Percentiles rank a stretch among this genome's conserved stretches.
Evolutionary conservation across 805 yeast species (phyloP).

Genomic region (Diddensiella caesifluorescens): DNA sequence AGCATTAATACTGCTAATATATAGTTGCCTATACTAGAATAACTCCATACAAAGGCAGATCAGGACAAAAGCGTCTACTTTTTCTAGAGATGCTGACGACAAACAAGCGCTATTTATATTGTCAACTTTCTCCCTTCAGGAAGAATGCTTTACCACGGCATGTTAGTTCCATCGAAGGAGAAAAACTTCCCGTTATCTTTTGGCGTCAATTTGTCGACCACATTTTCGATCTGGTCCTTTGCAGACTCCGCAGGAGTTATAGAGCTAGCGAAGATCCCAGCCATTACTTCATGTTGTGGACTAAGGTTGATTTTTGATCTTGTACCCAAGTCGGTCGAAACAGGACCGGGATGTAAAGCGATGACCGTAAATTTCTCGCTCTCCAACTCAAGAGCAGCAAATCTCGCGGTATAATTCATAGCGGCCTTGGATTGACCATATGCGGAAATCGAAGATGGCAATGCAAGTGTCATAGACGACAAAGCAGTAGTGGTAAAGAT

Average conservation of each 20-base stretch:
- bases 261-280: background rate
- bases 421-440: conserved; percentile 40
- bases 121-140: no score
- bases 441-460: conserved; percentile 24
- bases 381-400: conserved; percentile 28
- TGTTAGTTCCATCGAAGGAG: conserved; percentile 13
- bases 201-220: conserved; percentile 21
- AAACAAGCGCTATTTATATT: no score
- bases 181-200: conserved; percentile 27
- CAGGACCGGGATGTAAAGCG: conserved; percentile 39
- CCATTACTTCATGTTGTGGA: background rate
- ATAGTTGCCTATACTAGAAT: no score
- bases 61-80: no score
- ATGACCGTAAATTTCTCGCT: conserved; percentile 29
- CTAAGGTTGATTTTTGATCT: background rate
- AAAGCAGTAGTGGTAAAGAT: conserved; percentile 28
- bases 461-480: conserved; percentile 25
- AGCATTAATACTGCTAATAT: no score
- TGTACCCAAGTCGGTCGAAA: conserved; percentile 34
- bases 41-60: no score
- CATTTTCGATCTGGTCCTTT: background rate
- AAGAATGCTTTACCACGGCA: conserved; percentile 7
- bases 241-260: background rate
- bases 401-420: conserved; percentile 31
- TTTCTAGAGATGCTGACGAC: no score